Base-by-base conservation (phyloP, 1,284 basidiomycete genomes). In the Heterobasidion annosum region DNA sequence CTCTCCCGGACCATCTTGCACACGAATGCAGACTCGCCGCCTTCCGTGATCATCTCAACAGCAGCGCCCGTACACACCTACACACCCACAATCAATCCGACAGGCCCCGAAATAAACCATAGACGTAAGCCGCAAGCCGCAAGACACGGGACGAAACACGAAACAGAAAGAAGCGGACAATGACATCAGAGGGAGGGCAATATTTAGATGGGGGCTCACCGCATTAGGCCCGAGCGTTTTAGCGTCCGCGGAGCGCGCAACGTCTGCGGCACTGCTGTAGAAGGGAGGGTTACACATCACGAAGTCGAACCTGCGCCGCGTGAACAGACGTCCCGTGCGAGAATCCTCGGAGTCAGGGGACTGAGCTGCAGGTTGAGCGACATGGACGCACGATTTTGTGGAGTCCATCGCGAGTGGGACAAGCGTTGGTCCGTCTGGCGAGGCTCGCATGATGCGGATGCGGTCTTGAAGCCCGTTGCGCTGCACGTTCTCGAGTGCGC, bases 221-320 rank as follows among this genome's bases (percentile, higher is more conserved):
- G 85, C 85, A 59, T 74, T 83, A 0, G 91, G 83, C 3, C 70
- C 71, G 10, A 72, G 63, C 46, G 78, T 78, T 63, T 97, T 96
- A 6, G 70, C 69, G 16, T 76, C 76, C 0, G 82, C 79, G 2
- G 82, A 82, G 1, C 70, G 67, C 0, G 64, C 61, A 4, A 94
- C 79, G 55, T 98, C 94, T 19, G 83, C 79, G 0, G 66, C 62
- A 52, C 83, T 89, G 12, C 72, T 66, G 65, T 96, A 98, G 69
- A 98, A 98, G 0, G 95, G 95, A 0, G 96, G 96, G 65, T 98
- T 98, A 70, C 94, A 98, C 83, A 98, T 92, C 0, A 83, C 83
- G 61, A 95, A 91, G 56, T 83, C 77, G 66, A 79, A 81, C 19
- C 75, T 68, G 34, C 37, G 19, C 15, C 43, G 19, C 18, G 16